Evolutionary conservation across 1,284 basidiomycete species (phyloP), one percentile per base, ranked within the genome.

Genomic region (Ceratobasidium sp.): DNA sequence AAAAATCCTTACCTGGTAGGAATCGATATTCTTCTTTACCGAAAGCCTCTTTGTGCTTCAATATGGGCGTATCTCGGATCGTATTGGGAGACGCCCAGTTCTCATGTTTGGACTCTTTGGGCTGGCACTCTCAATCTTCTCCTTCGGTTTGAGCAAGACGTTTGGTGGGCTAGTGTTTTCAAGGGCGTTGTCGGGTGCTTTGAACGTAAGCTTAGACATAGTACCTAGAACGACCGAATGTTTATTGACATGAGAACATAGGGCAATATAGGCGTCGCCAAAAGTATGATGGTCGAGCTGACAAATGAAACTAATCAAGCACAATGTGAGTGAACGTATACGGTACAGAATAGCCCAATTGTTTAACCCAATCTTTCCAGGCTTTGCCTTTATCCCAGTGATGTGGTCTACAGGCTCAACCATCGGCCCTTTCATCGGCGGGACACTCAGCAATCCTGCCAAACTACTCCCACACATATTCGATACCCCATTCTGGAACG

Each of bases 231-330:
- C 12, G 48, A 20, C n/a, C 48, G 33, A 28, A 13, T 13, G 15
- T 54, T 54, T n/a, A n/a, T 12, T 50, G 26, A 23, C 54, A 13
- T 20, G 28, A 44, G n/a, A 9, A 26, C n/a, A 3, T 42, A 71
- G 69, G 69, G 82, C 38, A 83, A 83, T 64, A 77, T 80, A 17
- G 82, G 80, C n/a, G 81, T 83, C 42, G 78, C 80, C 40, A n/a
- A n/a, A n/a, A 78, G 70, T 38, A 78, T 80, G 42, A 65, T 82
- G 15, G 79, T 79, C 28, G 80, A 81, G 52, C 59, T 82, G 40
- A 79, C 80, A 46, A 78, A 80, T 74, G 66, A 74, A 52, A 80
- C 77, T 13, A 81, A 82, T 50, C 74, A 80, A 38, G 81, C 81
- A 1, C 80, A 80, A 61, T 81, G 79, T 80, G 42, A 44, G 67